phyloP scores from a whole-genome alignment of 140 eudicot species.

The Senecio squalidus region DNA sequence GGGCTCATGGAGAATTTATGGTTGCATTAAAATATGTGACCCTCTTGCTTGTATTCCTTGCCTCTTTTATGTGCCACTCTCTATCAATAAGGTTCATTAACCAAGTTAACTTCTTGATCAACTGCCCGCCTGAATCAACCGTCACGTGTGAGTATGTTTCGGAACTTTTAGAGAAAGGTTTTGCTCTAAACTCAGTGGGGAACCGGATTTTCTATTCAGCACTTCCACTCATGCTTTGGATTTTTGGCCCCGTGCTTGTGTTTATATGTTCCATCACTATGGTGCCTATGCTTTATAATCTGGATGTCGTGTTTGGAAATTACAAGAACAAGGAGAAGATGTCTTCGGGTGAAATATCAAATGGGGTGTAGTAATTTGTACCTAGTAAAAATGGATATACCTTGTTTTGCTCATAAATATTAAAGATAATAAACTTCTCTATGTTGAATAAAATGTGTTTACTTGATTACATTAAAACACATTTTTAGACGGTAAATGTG shows the following conservation, averaged over 20 bases:
- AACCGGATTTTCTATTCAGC: constrained; percentile 69
- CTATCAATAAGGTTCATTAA: constrained; percentile 76
- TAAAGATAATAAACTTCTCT: background rate
- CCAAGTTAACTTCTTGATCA: constrained; percentile 82
- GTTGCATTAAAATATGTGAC: constrained; percentile 77
- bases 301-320: constrained; percentile 53
- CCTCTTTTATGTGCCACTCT: constrained; percentile 79
- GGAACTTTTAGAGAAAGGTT: constrained; percentile 62
- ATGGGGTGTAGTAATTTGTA: constrained; percentile 19
- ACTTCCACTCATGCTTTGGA: constrained; percentile 83
- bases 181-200: constrained; percentile 56
- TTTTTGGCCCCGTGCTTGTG: constrained; percentile 87
- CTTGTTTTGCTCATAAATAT: background rate
- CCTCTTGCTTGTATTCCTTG: constrained; percentile 52
- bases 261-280: constrained; percentile 54
- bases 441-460: background rate
- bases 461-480: too few relatives aligned
- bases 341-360: constrained; percentile 15
- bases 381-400: background rate
- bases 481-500: too few relatives aligned
- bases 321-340: constrained; percentile 16
- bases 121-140: constrained; percentile 44
- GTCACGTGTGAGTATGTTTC: constrained; percentile 57
- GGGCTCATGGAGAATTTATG: constrained; percentile 91
- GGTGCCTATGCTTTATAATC: constrained; percentile 70